A percentile compares a stretch with the other conserved stretches of the same genome.
These are phyloP conservation scores for Mariannaea sp. DNA, from an alignment of 2,329 filamentous ascomycete genomes.

Conservation along the genomic window DNA sequence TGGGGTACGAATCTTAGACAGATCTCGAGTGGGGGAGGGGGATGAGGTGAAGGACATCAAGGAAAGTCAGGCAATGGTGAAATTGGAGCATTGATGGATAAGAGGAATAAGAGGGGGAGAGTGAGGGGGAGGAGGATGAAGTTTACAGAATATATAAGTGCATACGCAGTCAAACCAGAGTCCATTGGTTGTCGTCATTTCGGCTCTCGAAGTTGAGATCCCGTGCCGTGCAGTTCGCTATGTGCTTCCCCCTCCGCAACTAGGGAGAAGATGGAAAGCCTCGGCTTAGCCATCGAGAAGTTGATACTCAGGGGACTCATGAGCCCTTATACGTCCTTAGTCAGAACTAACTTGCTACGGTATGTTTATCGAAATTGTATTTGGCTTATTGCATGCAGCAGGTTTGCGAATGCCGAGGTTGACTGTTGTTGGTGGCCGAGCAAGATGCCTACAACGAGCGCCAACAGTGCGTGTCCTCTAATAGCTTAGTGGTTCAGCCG, in stretches of 20 bases:
- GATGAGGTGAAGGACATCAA: neutral
- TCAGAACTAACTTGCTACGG: too few relatives aligned
- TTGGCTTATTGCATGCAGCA: too few relatives aligned
- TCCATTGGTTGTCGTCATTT: constrained; percentile 20
- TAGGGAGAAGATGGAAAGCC: constrained; percentile 24
- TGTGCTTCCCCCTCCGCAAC: neutral
- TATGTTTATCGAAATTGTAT: too few relatives aligned
- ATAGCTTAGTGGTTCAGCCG: too few relatives aligned
- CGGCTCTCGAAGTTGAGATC: constrained; percentile 1
- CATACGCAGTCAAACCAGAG: too few relatives aligned
- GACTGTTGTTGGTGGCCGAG: neutral
- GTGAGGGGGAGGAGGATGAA: neutral
- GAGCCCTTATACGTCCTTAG: too few relatives aligned
- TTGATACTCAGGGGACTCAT: too few relatives aligned
- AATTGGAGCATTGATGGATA: too few relatives aligned
- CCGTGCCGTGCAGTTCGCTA: too few relatives aligned
- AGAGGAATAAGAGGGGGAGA: too few relatives aligned
- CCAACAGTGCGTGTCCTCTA: neutral
- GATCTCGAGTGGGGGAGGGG: neutral
- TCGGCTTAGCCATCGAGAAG: constrained; percentile 29
- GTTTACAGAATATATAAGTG: neutral
- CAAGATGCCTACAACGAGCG: neutral
- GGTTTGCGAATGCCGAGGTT: too few relatives aligned
- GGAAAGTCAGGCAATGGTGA: neutral
- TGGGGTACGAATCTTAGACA: constrained; percentile 14